phyloP scores from a whole-genome alignment of 2,329 filamentous ascomycete genomes.

The Colletotrichum simmondsii region DNA sequence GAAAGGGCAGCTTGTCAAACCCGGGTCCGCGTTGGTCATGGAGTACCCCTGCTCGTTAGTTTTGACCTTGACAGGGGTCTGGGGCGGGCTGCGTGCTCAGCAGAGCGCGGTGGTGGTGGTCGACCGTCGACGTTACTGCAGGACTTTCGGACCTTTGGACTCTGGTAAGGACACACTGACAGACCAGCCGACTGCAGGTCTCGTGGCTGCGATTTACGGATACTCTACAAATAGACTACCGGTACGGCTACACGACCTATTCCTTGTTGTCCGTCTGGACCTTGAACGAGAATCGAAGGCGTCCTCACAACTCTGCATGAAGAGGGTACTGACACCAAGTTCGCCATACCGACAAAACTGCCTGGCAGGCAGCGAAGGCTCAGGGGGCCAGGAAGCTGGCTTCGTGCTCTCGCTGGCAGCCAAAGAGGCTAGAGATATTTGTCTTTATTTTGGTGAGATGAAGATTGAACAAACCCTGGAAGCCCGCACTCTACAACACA shows the following conservation, averaged over 20 bases:
- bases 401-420: not conserved
- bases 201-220: not conserved
- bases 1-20: constrained; percentile 19
- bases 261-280: not conserved
- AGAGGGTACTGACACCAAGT: not conserved
- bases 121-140: constrained; percentile 5
- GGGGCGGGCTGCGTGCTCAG: not conserved
- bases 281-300: not conserved
- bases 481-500: not conserved
- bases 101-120: constrained; percentile 9
- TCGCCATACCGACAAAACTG: too few relatives aligned
- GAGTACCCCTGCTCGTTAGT: constrained; percentile 16
- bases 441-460: constrained; percentile 12
- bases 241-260: too few relatives aligned
- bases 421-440: not conserved
- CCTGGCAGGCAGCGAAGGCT: not conserved
- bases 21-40: constrained; percentile 22
- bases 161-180: not conserved
- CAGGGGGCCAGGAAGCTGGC: not conserved
- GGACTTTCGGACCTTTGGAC: constrained; percentile 11
- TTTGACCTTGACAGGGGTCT: constrained; percentile 25
- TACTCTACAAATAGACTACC: not conserved
- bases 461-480: constrained; percentile 16
- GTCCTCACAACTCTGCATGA: not conserved
- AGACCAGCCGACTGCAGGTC: constrained; percentile 10